A percentile compares a stretch with the other conserved stretches of the same genome.
Evolutionary conservation across 1,284 basidiomycete genomes (phyloP).

Genomic region (Sporisorium graminicola): DNA sequence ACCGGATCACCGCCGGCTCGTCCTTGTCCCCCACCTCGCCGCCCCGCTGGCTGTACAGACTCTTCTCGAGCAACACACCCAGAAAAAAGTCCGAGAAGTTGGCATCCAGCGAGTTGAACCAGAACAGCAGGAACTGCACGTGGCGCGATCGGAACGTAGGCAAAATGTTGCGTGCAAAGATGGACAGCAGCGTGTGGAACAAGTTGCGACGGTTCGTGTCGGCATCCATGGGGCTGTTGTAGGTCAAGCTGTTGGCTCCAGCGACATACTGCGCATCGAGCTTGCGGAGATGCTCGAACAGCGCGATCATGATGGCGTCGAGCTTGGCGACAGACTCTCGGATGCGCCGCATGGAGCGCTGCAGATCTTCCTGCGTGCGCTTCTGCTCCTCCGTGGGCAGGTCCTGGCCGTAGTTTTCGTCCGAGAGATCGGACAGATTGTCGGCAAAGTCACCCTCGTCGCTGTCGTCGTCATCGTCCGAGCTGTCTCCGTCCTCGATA

Average conservation of each 20-base stretch:
- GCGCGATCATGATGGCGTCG: constrained; percentile 84
- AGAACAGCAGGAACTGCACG: constrained; percentile 96
- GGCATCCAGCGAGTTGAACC: constrained; percentile 88
- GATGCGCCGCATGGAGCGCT: constrained; percentile 71
- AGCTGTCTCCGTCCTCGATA: constrained; percentile 73
- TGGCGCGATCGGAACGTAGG: constrained; percentile 96
- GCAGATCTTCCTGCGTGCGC: constrained; percentile 47
- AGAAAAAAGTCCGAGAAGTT: constrained; percentile 93
- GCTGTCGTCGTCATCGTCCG: constrained; percentile 72
- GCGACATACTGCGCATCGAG: constrained; percentile 52
- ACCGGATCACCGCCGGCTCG: constrained; percentile 61
- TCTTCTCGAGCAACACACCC: constrained; percentile 88
- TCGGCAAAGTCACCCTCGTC: constrained; percentile 52
- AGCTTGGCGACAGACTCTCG: constrained; percentile 90
- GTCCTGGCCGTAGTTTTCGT: constrained; percentile 73
- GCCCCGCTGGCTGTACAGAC: constrained; percentile 76
- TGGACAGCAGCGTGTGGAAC: constrained; percentile 88
- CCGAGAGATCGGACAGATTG: constrained; percentile 73
- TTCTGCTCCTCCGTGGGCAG: constrained; percentile 34
- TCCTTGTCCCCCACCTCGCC: constrained; percentile 43
- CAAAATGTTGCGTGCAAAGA: constrained; percentile 92
- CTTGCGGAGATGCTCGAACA: constrained; percentile 84
- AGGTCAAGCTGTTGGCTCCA: constrained; percentile 35
- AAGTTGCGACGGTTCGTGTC: constrained; percentile 55
- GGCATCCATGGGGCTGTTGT: constrained; percentile 42